Percentiles rank a stretch among this genome's conserved stretches.
Evolutionary conservation across 2,329 filamentous ascomycete species (phyloP).

Genomic region (Thelonectria discophora): DNA sequence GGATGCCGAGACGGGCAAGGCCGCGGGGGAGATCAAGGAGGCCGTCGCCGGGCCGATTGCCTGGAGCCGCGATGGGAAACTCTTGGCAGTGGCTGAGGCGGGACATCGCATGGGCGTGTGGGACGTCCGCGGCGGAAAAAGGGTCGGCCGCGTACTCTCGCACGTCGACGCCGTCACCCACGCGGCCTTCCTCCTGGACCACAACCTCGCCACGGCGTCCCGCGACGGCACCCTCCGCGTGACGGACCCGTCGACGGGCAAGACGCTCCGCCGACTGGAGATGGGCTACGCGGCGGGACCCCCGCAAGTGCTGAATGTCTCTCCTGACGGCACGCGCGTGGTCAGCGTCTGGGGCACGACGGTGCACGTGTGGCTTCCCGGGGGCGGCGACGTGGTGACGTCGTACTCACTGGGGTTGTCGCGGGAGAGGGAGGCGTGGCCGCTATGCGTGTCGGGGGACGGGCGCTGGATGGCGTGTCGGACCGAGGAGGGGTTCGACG

Average conservation of each 20-base stretch:
- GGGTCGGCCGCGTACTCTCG: slow-evolving; percentile 45
- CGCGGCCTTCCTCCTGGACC: slow-evolving; percentile 47
- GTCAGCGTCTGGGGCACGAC: slow-evolving; percentile 51
- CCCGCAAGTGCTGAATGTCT: slow-evolving; percentile 47
- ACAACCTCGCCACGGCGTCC: slow-evolving; percentile 48
- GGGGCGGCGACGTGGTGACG: slow-evolving; percentile 44
- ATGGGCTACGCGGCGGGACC: slow-evolving; percentile 42
- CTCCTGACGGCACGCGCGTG: slow-evolving; percentile 46
- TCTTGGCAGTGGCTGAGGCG: slow-evolving; percentile 45
- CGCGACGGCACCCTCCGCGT: slow-evolving; percentile 51
- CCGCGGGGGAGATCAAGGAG: slow-evolving; percentile 44
- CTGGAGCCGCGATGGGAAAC: slow-evolving; percentile 46
- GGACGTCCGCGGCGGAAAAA: slow-evolving; percentile 43
- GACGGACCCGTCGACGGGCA: slow-evolving; percentile 44
- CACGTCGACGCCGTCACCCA: slow-evolving; percentile 52
- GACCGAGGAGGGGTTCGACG: slow-evolving; percentile 53
- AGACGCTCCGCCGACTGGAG: slow-evolving; percentile 51
- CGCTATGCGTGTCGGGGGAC: slow-evolving; percentile 51
- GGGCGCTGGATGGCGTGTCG: slow-evolving; percentile 50
- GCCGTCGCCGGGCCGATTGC: slow-evolving; percentile 42
- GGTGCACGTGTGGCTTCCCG: slow-evolving; percentile 51
- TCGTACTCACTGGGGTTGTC: slow-evolving; percentile 49
- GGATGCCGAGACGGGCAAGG: slow-evolving; percentile 45
- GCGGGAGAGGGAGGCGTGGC: slow-evolving; percentile 52
- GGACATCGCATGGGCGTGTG: slow-evolving; percentile 45